Evolutionary conservation across 345 rosid genomes (phyloP).

Genomic region (Carallia brachiata): DNA sequence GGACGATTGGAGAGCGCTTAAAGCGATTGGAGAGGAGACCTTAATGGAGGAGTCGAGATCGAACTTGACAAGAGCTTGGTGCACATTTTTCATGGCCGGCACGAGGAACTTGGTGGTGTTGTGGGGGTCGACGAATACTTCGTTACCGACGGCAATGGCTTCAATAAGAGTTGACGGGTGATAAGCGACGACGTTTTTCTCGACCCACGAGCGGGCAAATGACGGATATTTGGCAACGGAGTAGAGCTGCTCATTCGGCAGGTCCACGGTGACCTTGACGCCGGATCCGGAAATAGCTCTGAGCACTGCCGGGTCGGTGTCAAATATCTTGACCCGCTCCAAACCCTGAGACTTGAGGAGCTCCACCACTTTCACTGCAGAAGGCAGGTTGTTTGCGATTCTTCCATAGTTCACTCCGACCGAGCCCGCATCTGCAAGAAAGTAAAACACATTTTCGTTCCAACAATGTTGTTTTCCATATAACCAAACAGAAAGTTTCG

Average conservation of each 20-base stretch:
- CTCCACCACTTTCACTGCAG: constrained; percentile 62
- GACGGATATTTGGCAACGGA: constrained; percentile 56
- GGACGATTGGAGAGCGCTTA: constrained; percentile 72
- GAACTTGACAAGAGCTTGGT: constrained; percentile 53
- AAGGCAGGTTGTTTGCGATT: constrained; percentile 72
- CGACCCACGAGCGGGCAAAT: constrained; percentile 67
- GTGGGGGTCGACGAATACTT: constrained; percentile 82
- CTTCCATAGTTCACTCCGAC: constrained; percentile 95
- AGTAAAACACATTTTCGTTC: no score
- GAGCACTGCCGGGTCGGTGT: constrained; percentile 79
- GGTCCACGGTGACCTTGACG: constrained; percentile 80
- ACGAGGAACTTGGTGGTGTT: constrained; percentile 70
- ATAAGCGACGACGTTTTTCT: constrained; percentile 64
- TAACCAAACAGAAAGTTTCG: neutral
- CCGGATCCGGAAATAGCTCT: constrained; percentile 70
- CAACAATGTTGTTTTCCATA: neutral
- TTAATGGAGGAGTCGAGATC: constrained; percentile 68
- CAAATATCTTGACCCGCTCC: constrained; percentile 68
- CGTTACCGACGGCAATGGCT: constrained; percentile 91
- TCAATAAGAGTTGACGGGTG: constrained; percentile 73
- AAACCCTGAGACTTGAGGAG: constrained; percentile 77
- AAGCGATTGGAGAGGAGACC: constrained; percentile 82
- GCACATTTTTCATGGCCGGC: constrained; percentile 84
- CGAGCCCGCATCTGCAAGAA: constrained; percentile 61
- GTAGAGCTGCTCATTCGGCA: constrained; percentile 69